These are phyloP conservation scores for Phyllosticta citriasiana DNA, from an alignment of 2,329 filamentous ascomycete genomes.

Conservation along the genomic window DNA sequence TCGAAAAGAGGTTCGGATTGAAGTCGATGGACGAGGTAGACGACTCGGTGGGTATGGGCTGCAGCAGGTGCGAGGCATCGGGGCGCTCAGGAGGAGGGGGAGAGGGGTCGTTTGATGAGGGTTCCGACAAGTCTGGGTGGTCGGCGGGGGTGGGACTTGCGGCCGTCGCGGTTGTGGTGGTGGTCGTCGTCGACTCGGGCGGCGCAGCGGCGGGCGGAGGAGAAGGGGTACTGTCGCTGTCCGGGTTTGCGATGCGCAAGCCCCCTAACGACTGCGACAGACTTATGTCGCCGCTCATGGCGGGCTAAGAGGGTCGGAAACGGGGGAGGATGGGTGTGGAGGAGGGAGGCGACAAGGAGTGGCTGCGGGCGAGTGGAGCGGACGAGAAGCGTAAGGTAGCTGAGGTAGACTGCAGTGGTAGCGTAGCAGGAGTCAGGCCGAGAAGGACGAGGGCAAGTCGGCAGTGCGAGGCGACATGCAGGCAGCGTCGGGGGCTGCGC, in stretches of 20 bases:
- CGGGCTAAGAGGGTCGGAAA: not conserved
- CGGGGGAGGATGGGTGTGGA: not conserved
- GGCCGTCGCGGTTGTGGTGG: not conserved
- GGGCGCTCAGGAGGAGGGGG: conserved; percentile 25
- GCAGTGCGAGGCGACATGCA: conserved; percentile 8
- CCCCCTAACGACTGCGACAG: conserved; percentile 87
- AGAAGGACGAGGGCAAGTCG: not conserved
- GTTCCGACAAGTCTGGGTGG: conserved; percentile 21
- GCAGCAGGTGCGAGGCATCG: conserved; percentile 19
- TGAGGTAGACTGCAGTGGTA: not conserved
- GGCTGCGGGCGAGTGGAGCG: not conserved
- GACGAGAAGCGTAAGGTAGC: not conserved
- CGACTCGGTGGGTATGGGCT: conserved; percentile 20
- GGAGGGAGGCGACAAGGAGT: not conserved
- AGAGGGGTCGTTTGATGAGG: conserved; percentile 27
- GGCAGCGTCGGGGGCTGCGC: conserved; percentile 4
- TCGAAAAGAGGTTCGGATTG: conserved; percentile 30
- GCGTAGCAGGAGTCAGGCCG: not conserved
- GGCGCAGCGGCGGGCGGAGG: conserved; percentile 16
- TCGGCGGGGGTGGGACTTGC: conserved; percentile 10
- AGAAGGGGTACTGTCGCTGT: conserved; percentile 49
- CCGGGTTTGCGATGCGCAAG: conserved; percentile 92
- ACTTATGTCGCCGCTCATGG: conserved; percentile 87
- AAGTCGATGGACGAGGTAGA: conserved; percentile 27
- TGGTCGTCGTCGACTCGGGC: conserved; percentile 2